Percentiles rank a stretch among this genome's conserved stretches.
Conservation (phyloP, 2,329 filamentous ascomycete species). For the Hypomyces perniciosus region DNA sequence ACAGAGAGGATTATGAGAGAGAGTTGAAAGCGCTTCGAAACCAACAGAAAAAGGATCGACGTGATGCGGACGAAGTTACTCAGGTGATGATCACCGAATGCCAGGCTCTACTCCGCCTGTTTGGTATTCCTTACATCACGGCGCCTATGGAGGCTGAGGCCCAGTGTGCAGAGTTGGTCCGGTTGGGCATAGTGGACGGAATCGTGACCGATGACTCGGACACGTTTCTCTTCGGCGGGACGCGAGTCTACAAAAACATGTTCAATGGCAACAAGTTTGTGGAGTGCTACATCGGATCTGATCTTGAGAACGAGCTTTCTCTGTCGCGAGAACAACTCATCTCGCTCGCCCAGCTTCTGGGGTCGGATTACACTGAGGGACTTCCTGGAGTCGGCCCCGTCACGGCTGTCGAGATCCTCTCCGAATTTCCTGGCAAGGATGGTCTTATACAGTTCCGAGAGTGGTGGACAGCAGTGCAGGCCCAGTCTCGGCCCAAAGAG, state of each 20-base stretch:
- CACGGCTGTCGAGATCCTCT: constrained; percentile 87
- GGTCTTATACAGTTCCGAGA: constrained; percentile 70
- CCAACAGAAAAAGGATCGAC: constrained; percentile 94
- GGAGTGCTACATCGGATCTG: constrained; percentile 81
- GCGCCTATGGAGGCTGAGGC: constrained; percentile 99
- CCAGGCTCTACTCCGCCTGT: constrained; percentile 80
- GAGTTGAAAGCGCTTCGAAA: constrained; percentile 80
- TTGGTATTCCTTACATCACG: constrained; percentile 93
- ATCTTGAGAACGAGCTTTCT: constrained; percentile 84
- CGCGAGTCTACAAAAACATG: constrained; percentile 98
- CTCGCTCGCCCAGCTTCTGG: constrained; percentile 80
- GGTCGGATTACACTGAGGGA: constrained; percentile 92
- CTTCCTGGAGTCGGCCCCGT: constrained; percentile 88
- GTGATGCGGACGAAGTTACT: constrained; percentile 94
- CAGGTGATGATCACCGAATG: constrained; percentile 95
- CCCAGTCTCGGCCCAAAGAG: constrained; percentile 56
- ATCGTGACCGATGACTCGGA: constrained; percentile 98
- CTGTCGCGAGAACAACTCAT: constrained; percentile 85
- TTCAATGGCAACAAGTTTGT: constrained; percentile 98
- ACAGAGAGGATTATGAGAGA: constrained; percentile 73
- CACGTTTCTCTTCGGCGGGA: constrained; percentile 94
- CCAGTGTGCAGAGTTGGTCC: constrained; percentile 88
- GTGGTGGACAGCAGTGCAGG: constrained; percentile 82
- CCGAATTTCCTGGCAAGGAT: constrained; percentile 65
- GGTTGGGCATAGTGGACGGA: constrained; percentile 83